A percentile compares a stretch with the other conserved stretches of the same genome.
phyloP scores from a whole-genome alignment of 83 land plant species.

The Picea engelmannii region DNA sequence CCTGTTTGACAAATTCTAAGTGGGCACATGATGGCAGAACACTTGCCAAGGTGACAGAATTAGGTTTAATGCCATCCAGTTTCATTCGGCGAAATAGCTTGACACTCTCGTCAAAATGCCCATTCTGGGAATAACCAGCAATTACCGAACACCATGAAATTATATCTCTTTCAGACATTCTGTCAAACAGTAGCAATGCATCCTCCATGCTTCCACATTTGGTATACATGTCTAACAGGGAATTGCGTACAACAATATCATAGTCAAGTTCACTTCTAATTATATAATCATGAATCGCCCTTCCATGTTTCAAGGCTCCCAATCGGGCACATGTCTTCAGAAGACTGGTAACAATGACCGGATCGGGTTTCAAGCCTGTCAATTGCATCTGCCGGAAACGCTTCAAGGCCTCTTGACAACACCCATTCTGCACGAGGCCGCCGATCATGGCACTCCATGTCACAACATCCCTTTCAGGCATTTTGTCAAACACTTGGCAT shows the following conservation, averaged over 20 bases:
- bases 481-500: constrained; percentile 13
- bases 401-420: constrained; percentile 12
- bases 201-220: constrained; percentile 13
- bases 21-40: constrained; percentile 2
- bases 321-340: constrained; percentile 23
- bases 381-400: constrained; percentile 15
- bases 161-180: background rate
- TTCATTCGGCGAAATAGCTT: constrained; percentile 5
- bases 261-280: background rate
- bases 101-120: background rate
- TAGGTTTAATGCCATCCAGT: constrained; percentile 15
- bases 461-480: constrained; percentile 15
- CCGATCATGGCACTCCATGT: constrained; percentile 19
- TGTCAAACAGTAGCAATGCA: constrained; percentile 4
- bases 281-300: background rate
- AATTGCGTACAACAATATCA: background rate
- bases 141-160: constrained; percentile 18
- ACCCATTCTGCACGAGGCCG: constrained; percentile 21
- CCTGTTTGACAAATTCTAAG: constrained; percentile 6
- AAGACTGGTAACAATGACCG: constrained; percentile 15
- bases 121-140: constrained; percentile 16
- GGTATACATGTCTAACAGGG: constrained; percentile 19
- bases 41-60: constrained; percentile 18
- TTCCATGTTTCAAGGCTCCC: background rate
- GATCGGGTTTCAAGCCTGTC: constrained; percentile 14